These are phyloP conservation scores for Cymbomonas tetramitiformis DNA, from an alignment of 139 green algal species.

Conservation along the genomic window DNA sequence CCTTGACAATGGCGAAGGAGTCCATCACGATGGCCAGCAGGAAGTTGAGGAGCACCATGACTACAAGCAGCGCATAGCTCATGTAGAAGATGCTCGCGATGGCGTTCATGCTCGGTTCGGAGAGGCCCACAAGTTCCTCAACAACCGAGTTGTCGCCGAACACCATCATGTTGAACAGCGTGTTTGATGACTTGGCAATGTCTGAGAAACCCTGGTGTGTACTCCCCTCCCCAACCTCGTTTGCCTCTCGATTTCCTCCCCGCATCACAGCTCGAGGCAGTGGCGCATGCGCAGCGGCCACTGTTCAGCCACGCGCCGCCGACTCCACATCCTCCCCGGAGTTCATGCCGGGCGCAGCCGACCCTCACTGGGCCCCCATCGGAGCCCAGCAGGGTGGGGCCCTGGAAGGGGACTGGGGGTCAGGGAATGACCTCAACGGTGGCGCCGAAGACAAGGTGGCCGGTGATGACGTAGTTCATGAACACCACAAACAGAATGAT, in stretches of 20 bases:
- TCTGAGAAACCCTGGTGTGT: slow-evolving; percentile 47
- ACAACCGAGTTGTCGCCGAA: slow-evolving; percentile 44
- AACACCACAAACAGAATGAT: slow-evolving; percentile 65
- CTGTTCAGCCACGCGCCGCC: no score
- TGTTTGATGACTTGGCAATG: slow-evolving; percentile 50
- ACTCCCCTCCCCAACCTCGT: no score
- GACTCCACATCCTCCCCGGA: no score
- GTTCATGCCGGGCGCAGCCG: no score
- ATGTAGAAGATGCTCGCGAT: slow-evolving; percentile 65
- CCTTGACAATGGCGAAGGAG: slow-evolving; percentile 51
- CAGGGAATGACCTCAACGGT: no score
- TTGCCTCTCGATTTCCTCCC: no score
- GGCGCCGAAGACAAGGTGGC: slow-evolving; percentile 69
- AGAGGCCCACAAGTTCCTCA: slow-evolving; percentile 29
- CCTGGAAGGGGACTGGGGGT: no score
- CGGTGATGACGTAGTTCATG: slow-evolving; percentile 65
- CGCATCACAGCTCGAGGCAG: no score
- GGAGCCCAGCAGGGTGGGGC: no score
- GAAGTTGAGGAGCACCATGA: slow-evolving; percentile 82
- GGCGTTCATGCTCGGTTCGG: slow-evolving; percentile 39
- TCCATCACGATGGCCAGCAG: slow-evolving; percentile 73
- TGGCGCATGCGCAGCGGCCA: no score
- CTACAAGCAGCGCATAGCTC: slow-evolving; percentile 65
- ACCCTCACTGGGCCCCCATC: no score
- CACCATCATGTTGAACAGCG: slow-evolving; percentile 68